Evolutionary conservation across 768 basidiomycete genomes (phyloP).

Genomic region (Kwoniella dendrophila): DNA sequence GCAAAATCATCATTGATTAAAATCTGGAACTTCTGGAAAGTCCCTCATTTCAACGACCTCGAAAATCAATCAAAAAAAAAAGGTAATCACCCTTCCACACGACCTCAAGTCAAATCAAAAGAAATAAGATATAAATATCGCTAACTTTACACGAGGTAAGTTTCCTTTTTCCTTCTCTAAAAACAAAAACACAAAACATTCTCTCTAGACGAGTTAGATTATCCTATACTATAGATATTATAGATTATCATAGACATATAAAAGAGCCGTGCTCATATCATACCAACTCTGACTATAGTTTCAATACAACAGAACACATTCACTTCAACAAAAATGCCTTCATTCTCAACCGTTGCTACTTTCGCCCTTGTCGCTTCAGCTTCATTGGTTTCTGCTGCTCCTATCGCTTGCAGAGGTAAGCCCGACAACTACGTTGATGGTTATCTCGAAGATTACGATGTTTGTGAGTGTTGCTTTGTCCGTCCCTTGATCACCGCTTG

Average conservation of each 20-base stretch:
- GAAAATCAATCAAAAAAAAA: not conserved
- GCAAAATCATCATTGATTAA: not conserved
- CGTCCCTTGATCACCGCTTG: not conserved
- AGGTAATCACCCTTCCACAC: slow-evolving; percentile 6
- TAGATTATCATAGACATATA: slow-evolving; percentile 9
- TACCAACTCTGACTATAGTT: not conserved
- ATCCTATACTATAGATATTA: slow-evolving; percentile 9
- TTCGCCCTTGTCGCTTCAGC: slow-evolving; percentile 28
- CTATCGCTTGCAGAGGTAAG: slow-evolving; percentile 33
- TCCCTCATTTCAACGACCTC: slow-evolving; percentile 19
- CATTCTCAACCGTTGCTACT: slow-evolving; percentile 31
- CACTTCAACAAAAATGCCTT: slow-evolving; percentile 26
- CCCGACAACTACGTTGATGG: slow-evolving; percentile 46
- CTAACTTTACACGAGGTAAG: slow-evolving; percentile 25
- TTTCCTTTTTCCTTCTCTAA: slow-evolving; percentile 6
- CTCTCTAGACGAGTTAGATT: not conserved
- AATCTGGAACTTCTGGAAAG: slow-evolving; percentile 9
- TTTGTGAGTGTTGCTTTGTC: slow-evolving; percentile 37
- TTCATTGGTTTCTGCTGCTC: slow-evolving; percentile 34
- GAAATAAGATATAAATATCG: slow-evolving; percentile 19
- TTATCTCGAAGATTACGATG: slow-evolving; percentile 54
- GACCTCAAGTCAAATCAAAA: slow-evolving; percentile 13
- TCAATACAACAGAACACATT: slow-evolving; percentile 18
- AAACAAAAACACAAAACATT: not conserved
- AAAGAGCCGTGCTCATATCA: slow-evolving; percentile 22